A percentile compares a stretch with the other conserved stretches of the same genome.
phyloP scores from a whole-genome alignment of 2,329 filamentous ascomycete genomes.

The Dactylellina drechsleri region DNA sequence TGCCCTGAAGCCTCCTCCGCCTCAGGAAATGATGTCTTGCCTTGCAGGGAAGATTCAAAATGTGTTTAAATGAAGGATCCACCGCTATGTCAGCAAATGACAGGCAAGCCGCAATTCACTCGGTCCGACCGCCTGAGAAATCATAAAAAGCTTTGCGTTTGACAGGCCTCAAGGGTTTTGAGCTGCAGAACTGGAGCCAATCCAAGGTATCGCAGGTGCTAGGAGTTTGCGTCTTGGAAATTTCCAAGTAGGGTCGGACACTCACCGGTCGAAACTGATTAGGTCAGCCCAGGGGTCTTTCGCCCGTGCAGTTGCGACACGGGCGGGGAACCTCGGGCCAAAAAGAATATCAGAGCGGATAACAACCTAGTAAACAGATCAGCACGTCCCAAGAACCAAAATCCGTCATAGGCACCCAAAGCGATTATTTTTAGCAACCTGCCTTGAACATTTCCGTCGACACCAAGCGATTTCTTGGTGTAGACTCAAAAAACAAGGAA shows the following conservation, averaged over 20 bases:
- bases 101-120: conserved; percentile 14
- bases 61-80: conserved; percentile 16
- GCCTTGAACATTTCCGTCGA: conserved; percentile 33
- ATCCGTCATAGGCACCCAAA: conserved; percentile 29
- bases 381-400: conserved; percentile 32
- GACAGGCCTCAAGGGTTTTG: conserved; percentile 6
- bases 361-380: conserved; percentile 19
- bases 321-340: conserved; percentile 28
- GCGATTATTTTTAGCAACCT: conserved; percentile 53
- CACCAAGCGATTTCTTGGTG: background rate
- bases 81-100: conserved; percentile 24
- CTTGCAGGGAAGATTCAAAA: conserved; percentile 19
- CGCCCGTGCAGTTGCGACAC: conserved; percentile 17
- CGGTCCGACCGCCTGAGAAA: background rate
- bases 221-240: conserved; percentile 1
- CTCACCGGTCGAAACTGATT: conserved; percentile 12
- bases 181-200: background rate
- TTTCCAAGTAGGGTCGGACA: background rate
- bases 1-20: too few species aligned
- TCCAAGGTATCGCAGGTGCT: conserved; percentile 2
- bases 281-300: conserved; percentile 26
- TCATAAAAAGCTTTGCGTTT: conserved; percentile 6
- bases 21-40: conserved; percentile 2
- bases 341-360: conserved; percentile 1
- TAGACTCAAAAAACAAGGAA: conserved; percentile 14